phyloP scores from a whole-genome alignment of 371 early-diverging fungal genomes.

The Syncephalastrum contaminatum region DNA sequence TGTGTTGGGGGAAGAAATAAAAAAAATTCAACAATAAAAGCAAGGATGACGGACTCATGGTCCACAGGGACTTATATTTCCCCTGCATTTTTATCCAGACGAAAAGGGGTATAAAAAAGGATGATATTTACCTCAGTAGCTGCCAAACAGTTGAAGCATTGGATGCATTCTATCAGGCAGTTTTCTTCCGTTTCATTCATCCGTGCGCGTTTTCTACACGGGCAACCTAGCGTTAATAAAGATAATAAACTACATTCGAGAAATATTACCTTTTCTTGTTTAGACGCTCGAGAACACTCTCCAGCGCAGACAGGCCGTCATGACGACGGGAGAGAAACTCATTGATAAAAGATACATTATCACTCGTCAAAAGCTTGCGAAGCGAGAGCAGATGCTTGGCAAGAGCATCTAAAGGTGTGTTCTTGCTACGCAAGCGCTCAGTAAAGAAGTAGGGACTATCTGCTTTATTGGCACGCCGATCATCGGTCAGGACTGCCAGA shows the following conservation, averaged over 20 bases:
- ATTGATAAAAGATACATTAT: slow-evolving; percentile 57
- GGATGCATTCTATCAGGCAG: slow-evolving; percentile 56
- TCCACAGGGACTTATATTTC: slow-evolving; percentile 4
- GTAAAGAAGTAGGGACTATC: slow-evolving; percentile 46
- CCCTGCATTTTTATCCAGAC: slow-evolving; percentile 1
- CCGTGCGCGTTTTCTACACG: slow-evolving; percentile 2
- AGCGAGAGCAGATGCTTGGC: slow-evolving; percentile 55
- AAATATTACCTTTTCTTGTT: slow-evolving; percentile 48
- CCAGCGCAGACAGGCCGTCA: slow-evolving; percentile 52
- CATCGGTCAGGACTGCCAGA: slow-evolving; percentile 16
- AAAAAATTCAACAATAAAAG: slow-evolving; percentile 4
- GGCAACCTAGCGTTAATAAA: neutral
- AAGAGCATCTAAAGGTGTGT: slow-evolving; percentile 36
- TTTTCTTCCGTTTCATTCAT: slow-evolving; percentile 23
- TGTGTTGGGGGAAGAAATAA: neutral
- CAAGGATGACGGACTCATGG: slow-evolving; percentile 1
- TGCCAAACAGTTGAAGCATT: slow-evolving; percentile 55
- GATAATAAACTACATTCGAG: neutral
- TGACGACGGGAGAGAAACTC: slow-evolving; percentile 55
- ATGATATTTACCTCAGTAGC: slow-evolving; percentile 54
- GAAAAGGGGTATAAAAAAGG: neutral
- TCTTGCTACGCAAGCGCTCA: slow-evolving; percentile 41
- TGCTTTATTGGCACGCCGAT: slow-evolving; percentile 25
- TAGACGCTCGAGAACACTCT: slow-evolving; percentile 51
- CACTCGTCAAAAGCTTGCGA: slow-evolving; percentile 47